phyloP scores from a whole-genome alignment of 371 early-diverging fungal genomes.

The Haplosporangium sp. region DNA sequence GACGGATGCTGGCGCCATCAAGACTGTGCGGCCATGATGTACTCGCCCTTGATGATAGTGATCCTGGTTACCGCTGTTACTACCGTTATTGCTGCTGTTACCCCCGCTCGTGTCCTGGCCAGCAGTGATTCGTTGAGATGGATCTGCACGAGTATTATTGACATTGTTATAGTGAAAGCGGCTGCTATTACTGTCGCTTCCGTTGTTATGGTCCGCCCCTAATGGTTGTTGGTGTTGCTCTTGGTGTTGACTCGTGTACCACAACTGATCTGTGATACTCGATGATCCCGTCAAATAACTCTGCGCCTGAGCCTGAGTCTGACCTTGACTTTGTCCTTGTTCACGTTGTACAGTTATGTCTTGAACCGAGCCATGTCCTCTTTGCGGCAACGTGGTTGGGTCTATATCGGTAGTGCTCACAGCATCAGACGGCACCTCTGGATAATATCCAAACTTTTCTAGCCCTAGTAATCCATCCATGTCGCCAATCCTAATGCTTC shows the following conservation, averaged over 20 bases:
- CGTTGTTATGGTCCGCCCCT: too few species aligned
- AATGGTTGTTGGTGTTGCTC: slow-evolving; percentile 20
- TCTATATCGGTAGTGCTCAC: slow-evolving; percentile 22
- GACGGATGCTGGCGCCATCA: slow-evolving; percentile 4
- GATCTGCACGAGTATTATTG: not conserved
- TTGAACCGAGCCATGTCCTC: slow-evolving; percentile 7
- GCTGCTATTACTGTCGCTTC: slow-evolving; percentile 10
- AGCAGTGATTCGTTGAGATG: too few species aligned
- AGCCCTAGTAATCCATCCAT: slow-evolving; percentile 33
- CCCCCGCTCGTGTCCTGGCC: too few species aligned
- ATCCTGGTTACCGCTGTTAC: slow-evolving; percentile 2
- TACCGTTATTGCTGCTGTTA: slow-evolving; percentile 5
- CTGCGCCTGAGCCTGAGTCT: not conserved
- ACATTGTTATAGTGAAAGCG: slow-evolving; percentile 3
- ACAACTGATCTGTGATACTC: slow-evolving; percentile 20
- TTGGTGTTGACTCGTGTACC: slow-evolving; percentile 32
- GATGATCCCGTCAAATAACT: slow-evolving; percentile 8
- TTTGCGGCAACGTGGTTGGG: slow-evolving; percentile 14
- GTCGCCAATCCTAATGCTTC: slow-evolving; percentile 12
- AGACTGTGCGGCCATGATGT: not conserved
- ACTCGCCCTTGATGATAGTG: not conserved
- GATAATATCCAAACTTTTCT: slow-evolving; percentile 21
- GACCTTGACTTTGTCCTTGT: too few species aligned
- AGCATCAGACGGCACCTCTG: slow-evolving; percentile 17
- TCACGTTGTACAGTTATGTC: not conserved